Base-by-base conservation (phyloP, 176 grass and related monocot species). In the Musa schizocarpa region DNA sequence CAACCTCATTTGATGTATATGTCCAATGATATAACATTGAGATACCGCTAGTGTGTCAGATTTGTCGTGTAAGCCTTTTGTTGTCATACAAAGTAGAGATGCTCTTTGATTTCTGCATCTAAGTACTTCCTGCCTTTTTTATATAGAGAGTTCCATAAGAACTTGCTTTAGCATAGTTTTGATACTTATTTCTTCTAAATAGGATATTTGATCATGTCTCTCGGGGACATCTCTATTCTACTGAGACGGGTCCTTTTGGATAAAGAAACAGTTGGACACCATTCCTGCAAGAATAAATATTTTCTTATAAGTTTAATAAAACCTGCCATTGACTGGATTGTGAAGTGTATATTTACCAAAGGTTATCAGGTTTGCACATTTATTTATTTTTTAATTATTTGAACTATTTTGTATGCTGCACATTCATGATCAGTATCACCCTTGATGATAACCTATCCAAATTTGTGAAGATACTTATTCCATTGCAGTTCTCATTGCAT, bases 291-390 rank as follows among this genome's bases (percentile, higher is more conserved):
- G 75, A 65, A 77, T 67, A 77, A 66, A 11, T 66, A 53, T 50
- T 43, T 77, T 9, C 22, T 77, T 16, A 65, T 77, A 65, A 77
- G 50, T 12, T 66, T 77, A 77, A 66, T 66, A n/a, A 62, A 77
- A 53, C 75, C 75, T 66, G 26, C 75, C 58, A 77, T 77, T 24
- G 75, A 77, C 43, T 66, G 75, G 75, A 77, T 66, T 52, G 53
- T 67, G 48, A 77, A 77, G 61, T 77, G 75, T 52, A 65, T 77
- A 24, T 77, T 77, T 67, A 16, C 25, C 11, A 13, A 17, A 25
- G 62, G 62, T 26, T 65, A 65, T 77, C 75, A 77, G 75, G 75
- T 77, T 65, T 20, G 68, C n/a, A 8, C 8, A 70, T 11, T 17
- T n/a, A 9, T 0, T 43, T 70, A 24, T 50, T n/a, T 11, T 50